A percentile compares a stretch with the other conserved stretches of the same genome.
These are phyloP conservation scores for Acanthamoeba sp. DNA, from an alignment of 208 protist genomes.

Conservation along the genomic window DNA sequence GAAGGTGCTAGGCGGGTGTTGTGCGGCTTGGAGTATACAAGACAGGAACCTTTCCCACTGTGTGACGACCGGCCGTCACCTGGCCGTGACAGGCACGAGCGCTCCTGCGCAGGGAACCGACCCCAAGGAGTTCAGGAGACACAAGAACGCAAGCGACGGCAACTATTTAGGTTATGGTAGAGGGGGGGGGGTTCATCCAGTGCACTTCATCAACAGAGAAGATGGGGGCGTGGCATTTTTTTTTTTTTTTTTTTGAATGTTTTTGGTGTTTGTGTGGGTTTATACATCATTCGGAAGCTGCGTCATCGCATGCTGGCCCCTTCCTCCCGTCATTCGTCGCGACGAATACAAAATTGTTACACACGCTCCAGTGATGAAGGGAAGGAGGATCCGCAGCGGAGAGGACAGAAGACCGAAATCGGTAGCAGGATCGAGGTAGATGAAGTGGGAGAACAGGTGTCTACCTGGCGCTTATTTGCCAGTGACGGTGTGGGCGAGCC, in stretches of 20 bases:
- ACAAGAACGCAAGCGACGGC: too few species aligned
- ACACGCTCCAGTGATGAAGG: neutral
- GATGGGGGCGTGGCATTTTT: too few species aligned
- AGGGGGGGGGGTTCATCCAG: neutral
- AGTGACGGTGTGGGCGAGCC: slow-evolving; percentile 71
- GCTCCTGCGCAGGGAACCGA: too few species aligned
- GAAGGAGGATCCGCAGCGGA: neutral
- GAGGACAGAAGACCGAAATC: neutral
- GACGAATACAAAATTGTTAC: neutral
- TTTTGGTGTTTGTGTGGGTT: neutral
- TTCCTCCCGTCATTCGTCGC: neutral
- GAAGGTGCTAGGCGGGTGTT: too few species aligned
- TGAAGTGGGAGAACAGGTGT: neutral
- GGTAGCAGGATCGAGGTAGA: neutral
- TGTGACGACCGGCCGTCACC: neutral
- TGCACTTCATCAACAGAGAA: too few species aligned
- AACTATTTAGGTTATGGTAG: too few species aligned
- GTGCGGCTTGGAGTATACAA: too few species aligned
- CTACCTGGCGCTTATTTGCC: slow-evolving; percentile 24
- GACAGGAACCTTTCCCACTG: too few species aligned
- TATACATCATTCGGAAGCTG: neutral
- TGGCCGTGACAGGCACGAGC: neutral
- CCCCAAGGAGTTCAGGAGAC: neutral
- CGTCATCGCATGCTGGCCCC: neutral
- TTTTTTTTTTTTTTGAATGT: neutral